Percentiles rank a stretch among this genome's conserved stretches.
phyloP scores from a whole-genome alignment of 129 eudicot species.

The Scalesia atractyloides region DNA sequence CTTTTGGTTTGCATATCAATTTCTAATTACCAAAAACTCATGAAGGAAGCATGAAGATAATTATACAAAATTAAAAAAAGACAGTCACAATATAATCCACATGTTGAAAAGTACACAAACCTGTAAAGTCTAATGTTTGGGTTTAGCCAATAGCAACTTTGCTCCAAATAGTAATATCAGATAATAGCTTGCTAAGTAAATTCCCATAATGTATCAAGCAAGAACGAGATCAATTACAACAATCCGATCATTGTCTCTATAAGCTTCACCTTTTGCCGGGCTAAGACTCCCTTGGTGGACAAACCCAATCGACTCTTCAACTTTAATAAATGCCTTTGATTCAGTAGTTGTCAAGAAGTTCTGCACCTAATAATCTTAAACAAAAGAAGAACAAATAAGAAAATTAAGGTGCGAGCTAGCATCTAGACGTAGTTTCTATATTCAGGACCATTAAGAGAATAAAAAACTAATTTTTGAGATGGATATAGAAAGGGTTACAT shows the following conservation, averaged over 20 bases:
- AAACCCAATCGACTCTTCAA: slow-evolving; percentile 82
- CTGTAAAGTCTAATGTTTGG: no score
- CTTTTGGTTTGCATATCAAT: slow-evolving; percentile 21
- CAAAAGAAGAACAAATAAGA: slow-evolving; percentile 24
- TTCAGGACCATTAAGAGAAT: neutral
- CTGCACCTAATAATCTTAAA: slow-evolving; percentile 64
- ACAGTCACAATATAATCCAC: no score
- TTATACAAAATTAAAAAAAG: no score
- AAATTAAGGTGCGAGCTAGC: neutral
- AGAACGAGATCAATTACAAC: slow-evolving; percentile 76
- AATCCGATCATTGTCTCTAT: slow-evolving; percentile 93
- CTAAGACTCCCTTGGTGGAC: slow-evolving; percentile 98
- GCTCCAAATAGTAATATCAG: no score
- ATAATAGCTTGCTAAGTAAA: no score
- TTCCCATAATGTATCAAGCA: slow-evolving; percentile 72
- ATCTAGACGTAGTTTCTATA: neutral
- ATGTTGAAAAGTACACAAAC: no score
- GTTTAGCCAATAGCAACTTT: no score
- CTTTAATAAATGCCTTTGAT: slow-evolving; percentile 71
- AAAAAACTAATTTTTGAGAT: neutral
- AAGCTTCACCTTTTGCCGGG: slow-evolving; percentile 91
- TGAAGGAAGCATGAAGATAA: no score
- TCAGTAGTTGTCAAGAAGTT: slow-evolving; percentile 69
- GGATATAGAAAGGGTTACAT: neutral
- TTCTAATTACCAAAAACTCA: no score